A percentile compares a stretch with the other conserved stretches of the same genome.
Conservation (phyloP, 1,284 basidiomycete genomes). For the Malassezia globosa region DNA sequence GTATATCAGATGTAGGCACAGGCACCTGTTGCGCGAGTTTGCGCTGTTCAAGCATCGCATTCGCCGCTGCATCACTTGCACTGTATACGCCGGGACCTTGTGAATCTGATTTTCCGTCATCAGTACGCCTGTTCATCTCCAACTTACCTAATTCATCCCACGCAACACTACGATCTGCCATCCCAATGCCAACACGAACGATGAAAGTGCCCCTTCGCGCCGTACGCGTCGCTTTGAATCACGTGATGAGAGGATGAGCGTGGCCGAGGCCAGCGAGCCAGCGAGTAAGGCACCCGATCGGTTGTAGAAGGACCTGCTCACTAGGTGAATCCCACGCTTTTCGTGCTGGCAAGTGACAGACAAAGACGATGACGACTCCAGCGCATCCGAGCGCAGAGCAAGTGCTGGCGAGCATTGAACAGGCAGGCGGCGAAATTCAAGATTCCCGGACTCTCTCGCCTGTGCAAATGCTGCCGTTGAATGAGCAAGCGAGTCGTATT, state of each 20-base stretch:
- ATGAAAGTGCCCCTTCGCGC: background rate
- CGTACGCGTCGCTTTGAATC: too few species aligned
- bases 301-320: too few species aligned
- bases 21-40: conserved; percentile 85
- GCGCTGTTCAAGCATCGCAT: conserved; percentile 40
- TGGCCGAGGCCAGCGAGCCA: too few species aligned
- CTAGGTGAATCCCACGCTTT: too few species aligned
- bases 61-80: conserved; percentile 24
- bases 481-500: conserved; percentile 15
- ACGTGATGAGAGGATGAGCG: too few species aligned
- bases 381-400: conserved; percentile 24
- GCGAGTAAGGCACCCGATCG: too few species aligned
- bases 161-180: conserved; percentile 11
- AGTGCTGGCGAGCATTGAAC: conserved; percentile 28
- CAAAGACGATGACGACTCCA: background rate
- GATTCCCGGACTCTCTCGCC: conserved; percentile 31
- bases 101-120: background rate
- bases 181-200: background rate
- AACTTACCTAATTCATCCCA: conserved; percentile 12
- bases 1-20: conserved; percentile 89
- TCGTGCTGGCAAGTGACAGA: background rate
- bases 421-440: conserved; percentile 25
- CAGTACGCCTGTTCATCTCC: background rate
- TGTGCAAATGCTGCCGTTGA: conserved; percentile 3
- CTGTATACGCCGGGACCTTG: background rate